phyloP scores from a whole-genome alignment of 169 alveolate genomes.

The Plasmodium vivax region DNA sequence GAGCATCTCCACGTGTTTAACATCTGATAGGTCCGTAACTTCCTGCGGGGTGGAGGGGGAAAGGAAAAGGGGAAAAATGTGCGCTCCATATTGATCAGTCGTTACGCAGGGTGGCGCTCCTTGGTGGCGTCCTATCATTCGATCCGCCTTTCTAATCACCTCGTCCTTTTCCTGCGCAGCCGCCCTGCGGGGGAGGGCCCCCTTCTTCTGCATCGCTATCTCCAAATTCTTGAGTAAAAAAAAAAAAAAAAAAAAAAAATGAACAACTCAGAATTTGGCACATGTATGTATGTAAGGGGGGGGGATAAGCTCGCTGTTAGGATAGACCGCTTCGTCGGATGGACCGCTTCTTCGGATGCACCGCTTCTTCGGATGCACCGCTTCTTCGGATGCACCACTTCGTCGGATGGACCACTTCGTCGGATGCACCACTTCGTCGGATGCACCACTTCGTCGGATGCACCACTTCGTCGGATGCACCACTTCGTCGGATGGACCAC shows the following conservation, averaged over 20 bases:
- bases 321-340: neutral
- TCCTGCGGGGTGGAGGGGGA: neutral
- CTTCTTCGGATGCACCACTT: too few species aligned
- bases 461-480: too few species aligned
- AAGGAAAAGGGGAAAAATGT: neutral
- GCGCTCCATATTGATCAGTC: neutral
- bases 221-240: slow-evolving; percentile 27
- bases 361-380: too few species aligned
- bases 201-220: neutral
- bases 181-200: neutral
- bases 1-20: neutral
- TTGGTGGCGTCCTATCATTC: too few species aligned
- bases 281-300: neutral
- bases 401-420: too few species aligned
- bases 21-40: slow-evolving; percentile 28
- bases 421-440: too few species aligned
- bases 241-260: neutral
- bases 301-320: neutral
- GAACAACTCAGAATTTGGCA: neutral
- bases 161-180: neutral
- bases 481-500: too few species aligned
- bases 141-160: neutral
- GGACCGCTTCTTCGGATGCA: too few species aligned
- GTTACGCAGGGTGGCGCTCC: neutral
- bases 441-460: too few species aligned